Percentiles rank a stretch among this genome's conserved stretches.
Evolutionary conservation across 257 asterid species (phyloP).

Genomic region (Lycium ferocissimum): DNA sequence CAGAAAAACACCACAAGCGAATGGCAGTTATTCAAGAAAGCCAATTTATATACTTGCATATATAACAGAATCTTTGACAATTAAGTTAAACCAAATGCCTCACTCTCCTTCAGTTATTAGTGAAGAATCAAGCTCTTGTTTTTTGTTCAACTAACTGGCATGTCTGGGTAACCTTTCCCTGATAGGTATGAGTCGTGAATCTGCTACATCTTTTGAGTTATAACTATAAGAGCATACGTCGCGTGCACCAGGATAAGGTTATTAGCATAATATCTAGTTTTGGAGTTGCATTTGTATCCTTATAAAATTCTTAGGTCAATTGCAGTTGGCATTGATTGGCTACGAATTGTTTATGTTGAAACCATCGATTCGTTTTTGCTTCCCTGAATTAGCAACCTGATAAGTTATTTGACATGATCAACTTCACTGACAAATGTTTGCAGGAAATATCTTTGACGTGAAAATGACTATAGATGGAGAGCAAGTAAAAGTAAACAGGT

Average conservation of each 20-base stretch:
- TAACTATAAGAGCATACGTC: background rate
- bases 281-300: background rate
- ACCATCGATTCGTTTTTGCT: background rate
- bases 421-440: constrained; percentile 34
- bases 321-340: constrained; percentile 20
- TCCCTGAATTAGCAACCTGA: background rate
- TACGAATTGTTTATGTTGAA: background rate
- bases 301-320: background rate
- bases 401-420: background rate
- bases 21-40: too few relatives aligned
- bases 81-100: background rate
- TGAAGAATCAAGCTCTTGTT: background rate
- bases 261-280: background rate
- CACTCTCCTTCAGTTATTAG: background rate
- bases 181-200: background rate
- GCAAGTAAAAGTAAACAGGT: constrained; percentile 82
- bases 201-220: background rate
- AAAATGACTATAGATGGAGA: constrained; percentile 80
- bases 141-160: constrained; percentile 3
- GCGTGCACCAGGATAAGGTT: background rate
- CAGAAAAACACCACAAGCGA: too few relatives aligned
- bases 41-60: too few relatives aligned
- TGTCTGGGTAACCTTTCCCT: background rate
- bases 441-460: constrained; percentile 83
- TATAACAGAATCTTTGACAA: too few relatives aligned